Evolutionary conservation across 2,329 filamentous ascomycete genomes (phyloP), one percentile per base, ranked within the genome.

Genomic region (Huntiella moniliformis): DNA sequence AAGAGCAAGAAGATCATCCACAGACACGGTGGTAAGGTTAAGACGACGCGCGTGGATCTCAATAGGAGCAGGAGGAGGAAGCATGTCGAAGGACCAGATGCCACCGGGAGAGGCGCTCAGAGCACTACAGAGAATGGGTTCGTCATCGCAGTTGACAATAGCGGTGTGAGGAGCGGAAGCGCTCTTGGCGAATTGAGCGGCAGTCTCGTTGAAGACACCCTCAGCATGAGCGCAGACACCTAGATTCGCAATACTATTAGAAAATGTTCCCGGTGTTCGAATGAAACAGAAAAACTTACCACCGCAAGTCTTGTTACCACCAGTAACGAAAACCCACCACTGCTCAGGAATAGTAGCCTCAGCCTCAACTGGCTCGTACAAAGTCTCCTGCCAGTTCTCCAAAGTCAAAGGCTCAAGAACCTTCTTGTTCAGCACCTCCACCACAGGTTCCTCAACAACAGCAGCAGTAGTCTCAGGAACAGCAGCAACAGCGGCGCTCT

Each of bases 281-380:
- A 28, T 8, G 22, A 16, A 38, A 50, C 8, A 15, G 7, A 16
- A 13, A 35, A 22, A 54, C 67, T 48, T 63, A 75, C 73, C 71
- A 57, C 71, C 79, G 65, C 82, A 88, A 31, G 82, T 85, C 65
- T 77, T 79, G 67, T 87, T 86, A 54, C 79, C 82, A 54, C 79
- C 82, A 7, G 77, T 82, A 53, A 84, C 63, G 53, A 82, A 68
- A 51, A 88, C 65, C 67, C 81, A 77, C 79, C 79, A 86, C 62
- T 85, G 78, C 61, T 80, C 78, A 4, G 81, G 78, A 51, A 67
- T 69, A 8, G 72, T 71, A 51, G 71, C 69, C 22, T 62, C 72
- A 6, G 73, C 61, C 50, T 73, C 65, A 48, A 80, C 73, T 28
- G 74, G 71, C 43, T 65, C 65, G 56, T 73, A 77, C 50, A 88